phyloP scores from a whole-genome alignment of 2,329 filamentous ascomycete genomes.

The Ilyonectria robusta region DNA sequence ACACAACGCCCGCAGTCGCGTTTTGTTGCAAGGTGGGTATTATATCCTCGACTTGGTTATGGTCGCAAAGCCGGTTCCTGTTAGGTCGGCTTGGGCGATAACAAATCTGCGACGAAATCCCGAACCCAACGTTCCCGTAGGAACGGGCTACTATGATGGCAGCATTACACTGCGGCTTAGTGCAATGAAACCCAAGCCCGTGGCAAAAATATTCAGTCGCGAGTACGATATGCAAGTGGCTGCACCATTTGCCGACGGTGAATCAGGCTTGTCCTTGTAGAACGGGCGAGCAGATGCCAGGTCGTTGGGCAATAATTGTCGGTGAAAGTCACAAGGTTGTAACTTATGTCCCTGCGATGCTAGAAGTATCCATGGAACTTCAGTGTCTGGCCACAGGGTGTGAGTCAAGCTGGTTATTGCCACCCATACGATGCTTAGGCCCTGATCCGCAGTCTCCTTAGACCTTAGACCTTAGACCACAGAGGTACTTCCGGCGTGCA shows the following conservation, averaged over 20 bases:
- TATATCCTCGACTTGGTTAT: constrained; percentile 10
- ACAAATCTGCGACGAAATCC: constrained; percentile 1
- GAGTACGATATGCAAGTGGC: neutral
- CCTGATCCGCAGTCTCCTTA: too few species aligned
- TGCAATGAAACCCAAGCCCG: neutral
- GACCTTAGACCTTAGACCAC: too few species aligned
- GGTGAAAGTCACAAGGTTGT: constrained; percentile 13
- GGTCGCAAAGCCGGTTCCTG: constrained; percentile 6
- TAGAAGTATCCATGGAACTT: constrained; percentile 20
- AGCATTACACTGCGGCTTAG: neutral
- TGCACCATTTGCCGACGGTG: constrained; percentile 20
- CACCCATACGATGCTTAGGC: constrained; percentile 13
- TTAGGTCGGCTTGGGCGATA: constrained; percentile 19
- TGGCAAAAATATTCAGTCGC: constrained; percentile 12
- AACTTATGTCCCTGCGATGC: constrained; percentile 5
- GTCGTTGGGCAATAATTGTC: constrained; percentile 13
- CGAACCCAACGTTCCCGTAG: constrained; percentile 7
- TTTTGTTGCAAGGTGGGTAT: constrained; percentile 7
- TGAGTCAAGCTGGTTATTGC: constrained; percentile 23
- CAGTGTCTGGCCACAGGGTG: constrained; percentile 1
- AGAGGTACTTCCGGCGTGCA: too few species aligned
- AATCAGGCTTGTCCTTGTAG: constrained; percentile 19
- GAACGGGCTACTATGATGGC: constrained; percentile 1
- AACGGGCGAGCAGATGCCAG: constrained; percentile 3
- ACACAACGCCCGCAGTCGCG: neutral